Percentiles rank a stretch among this genome's conserved stretches.
These are phyloP conservation scores for Vigna angularis DNA, from an alignment of 306 rosid species.

Conservation along the genomic window DNA sequence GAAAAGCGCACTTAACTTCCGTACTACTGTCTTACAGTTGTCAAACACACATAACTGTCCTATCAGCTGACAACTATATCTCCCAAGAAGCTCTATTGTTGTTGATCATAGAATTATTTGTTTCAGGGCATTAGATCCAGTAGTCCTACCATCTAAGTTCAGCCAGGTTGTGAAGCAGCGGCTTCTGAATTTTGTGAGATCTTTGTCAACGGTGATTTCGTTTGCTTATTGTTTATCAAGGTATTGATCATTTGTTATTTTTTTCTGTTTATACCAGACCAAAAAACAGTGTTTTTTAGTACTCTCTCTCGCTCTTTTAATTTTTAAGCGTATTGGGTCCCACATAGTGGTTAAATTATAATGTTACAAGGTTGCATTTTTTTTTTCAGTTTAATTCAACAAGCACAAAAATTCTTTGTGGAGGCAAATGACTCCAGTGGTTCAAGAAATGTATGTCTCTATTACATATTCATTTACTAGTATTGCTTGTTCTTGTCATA, in stretches of 20 bases:
- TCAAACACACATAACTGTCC: neutral
- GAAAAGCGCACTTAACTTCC: neutral
- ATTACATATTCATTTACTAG: conserved; percentile 41
- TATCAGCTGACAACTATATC: neutral
- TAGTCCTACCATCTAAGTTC: conserved; percentile 76
- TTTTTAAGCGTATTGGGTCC: conserved; percentile 37
- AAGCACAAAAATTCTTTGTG: conserved; percentile 73
- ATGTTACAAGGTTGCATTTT: conserved; percentile 36
- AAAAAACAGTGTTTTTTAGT: neutral
- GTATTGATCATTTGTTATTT: conserved; percentile 49
- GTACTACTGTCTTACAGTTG: neutral
- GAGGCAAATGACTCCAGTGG: conserved; percentile 81
- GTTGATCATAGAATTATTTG: conserved; percentile 42
- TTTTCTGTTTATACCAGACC: conserved; percentile 17
- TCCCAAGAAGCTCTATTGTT: conserved; percentile 36
- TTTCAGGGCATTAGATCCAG: conserved; percentile 89
- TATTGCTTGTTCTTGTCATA: conserved; percentile 33
- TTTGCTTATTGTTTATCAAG: conserved; percentile 89
- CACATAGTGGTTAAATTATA: conserved; percentile 37
- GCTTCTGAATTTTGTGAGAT: conserved; percentile 74
- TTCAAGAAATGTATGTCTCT: conserved; percentile 83
- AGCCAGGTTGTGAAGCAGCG: conserved; percentile 92
- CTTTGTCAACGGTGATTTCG: conserved; percentile 90
- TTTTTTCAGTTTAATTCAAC: conserved; percentile 90
- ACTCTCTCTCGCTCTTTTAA: neutral